A percentile compares a stretch with the other conserved stretches of the same genome.
Evolutionary conservation across 352 stramenopile species (phyloP).

Genomic region (Pythium pyrilobum): DNA sequence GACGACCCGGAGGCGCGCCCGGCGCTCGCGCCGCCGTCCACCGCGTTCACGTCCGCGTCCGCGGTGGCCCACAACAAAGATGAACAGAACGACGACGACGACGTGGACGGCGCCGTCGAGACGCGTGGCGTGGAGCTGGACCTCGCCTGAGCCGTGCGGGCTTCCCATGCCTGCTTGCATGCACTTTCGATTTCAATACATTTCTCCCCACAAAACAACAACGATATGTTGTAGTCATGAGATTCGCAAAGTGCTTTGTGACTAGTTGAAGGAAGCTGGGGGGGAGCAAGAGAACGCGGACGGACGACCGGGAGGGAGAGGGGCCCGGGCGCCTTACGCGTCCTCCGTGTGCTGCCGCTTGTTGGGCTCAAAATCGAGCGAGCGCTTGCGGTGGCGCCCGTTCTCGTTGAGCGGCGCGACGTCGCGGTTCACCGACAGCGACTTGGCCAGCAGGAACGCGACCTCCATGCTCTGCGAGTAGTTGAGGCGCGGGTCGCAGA

Average conservation of each 20-base stretch:
- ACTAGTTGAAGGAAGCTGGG: too few species aligned
- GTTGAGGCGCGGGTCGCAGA: conserved; percentile 98
- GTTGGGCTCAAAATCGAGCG: conserved; percentile 40
- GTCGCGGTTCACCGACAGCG: conserved; percentile 62
- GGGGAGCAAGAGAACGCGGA: too few species aligned
- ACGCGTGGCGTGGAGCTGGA: conserved; percentile 6
- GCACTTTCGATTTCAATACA: too few species aligned
- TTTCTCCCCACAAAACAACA: too few species aligned
- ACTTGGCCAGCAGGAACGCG: conserved; percentile 96
- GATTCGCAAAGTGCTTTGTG: too few species aligned
- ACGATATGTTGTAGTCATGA: too few species aligned
- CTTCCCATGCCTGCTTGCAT: too few species aligned
- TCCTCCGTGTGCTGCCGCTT: conserved; percentile 33
- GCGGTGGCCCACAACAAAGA: too few species aligned
- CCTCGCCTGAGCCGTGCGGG: background rate
- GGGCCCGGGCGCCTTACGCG: too few species aligned
- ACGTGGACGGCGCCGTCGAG: background rate
- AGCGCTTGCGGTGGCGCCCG: conserved; percentile 48
- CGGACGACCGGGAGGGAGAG: too few species aligned
- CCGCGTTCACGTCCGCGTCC: background rate
- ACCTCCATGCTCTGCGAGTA: conserved; percentile 98
- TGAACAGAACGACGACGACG: background rate
- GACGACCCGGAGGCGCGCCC: conserved; percentile 21
- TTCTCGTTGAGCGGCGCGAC: conserved; percentile 61
- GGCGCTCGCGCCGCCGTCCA: conserved; percentile 6